Percentiles rank a stretch among this genome's conserved stretches.
phyloP scores from a whole-genome alignment of 2,329 filamentous ascomycete genomes.

The Penicillium griseofulvum region DNA sequence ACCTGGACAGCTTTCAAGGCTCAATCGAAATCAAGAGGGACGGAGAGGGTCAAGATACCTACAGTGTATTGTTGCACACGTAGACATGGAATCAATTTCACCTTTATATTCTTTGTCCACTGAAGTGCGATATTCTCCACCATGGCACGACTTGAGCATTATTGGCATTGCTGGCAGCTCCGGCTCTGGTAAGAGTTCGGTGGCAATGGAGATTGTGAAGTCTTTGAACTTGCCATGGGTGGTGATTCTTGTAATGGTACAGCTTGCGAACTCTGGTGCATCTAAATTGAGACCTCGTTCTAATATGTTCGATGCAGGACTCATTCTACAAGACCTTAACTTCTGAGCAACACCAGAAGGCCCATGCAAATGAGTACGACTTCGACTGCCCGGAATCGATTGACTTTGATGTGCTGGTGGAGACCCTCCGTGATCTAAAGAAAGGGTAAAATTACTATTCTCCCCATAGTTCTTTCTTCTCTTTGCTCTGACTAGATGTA shows the following conservation, averaged over 20 bases:
- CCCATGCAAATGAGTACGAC: constrained; percentile 89
- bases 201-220: constrained; percentile 86
- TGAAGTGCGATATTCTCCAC: constrained; percentile 77
- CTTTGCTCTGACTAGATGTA: constrained; percentile 5
- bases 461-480: background rate
- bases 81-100: constrained; percentile 38
- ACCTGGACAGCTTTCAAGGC: background rate
- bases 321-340: constrained; percentile 94
- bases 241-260: constrained; percentile 92
- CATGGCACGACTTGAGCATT: constrained; percentile 94
- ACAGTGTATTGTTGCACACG: background rate
- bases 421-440: constrained; percentile 79
- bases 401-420: constrained; percentile 85
- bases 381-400: constrained; percentile 94
- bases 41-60: background rate
- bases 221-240: constrained; percentile 95
- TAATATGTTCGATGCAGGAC: constrained; percentile 58
- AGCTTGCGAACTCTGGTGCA: constrained; percentile 19
- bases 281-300: background rate
- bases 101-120: constrained; percentile 37
- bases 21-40: constrained; percentile 5
- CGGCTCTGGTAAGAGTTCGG: constrained; percentile 90
- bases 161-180: constrained; percentile 95
- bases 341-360: constrained; percentile 71
- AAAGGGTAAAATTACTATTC: constrained; percentile 65